A percentile compares a stretch with the other conserved stretches of the same genome.
phyloP scores from a whole-genome alignment of 768 basidiomycete genomes.

The Termitomyces sp. region DNA sequence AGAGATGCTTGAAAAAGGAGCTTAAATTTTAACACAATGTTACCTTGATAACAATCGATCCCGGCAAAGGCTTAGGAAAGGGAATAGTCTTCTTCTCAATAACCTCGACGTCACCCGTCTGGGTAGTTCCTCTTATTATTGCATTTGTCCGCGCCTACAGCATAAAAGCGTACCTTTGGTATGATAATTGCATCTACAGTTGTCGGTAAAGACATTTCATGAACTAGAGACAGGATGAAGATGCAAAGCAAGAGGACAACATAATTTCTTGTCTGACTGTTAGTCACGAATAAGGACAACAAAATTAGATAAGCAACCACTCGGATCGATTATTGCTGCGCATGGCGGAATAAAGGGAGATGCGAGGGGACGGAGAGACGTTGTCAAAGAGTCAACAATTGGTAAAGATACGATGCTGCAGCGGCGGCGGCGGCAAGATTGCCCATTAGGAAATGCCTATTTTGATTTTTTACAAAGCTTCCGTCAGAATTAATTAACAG shows the following conservation, averaged over 20 bases:
- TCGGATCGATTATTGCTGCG: background rate
- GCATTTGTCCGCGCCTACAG: background rate
- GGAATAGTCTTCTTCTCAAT: constrained; percentile 60
- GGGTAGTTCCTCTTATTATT: background rate
- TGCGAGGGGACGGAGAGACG: background rate
- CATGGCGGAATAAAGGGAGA: background rate
- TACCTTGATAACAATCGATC: constrained; percentile 50
- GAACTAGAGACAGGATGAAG: constrained; percentile 23
- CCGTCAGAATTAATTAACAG: background rate
- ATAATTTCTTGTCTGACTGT: background rate
- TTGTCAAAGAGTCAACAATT: background rate
- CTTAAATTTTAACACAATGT: background rate
- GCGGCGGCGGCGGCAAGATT: background rate
- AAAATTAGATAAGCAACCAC: background rate
- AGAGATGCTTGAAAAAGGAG: background rate
- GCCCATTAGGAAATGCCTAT: background rate
- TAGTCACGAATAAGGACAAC: background rate
- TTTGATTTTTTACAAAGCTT: background rate
- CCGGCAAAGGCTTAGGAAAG: constrained; percentile 56
- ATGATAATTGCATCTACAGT: constrained; percentile 71
- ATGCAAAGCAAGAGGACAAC: background rate
- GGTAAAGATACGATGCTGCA: background rate
- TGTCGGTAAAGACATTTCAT: constrained; percentile 46
- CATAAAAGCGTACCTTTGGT: constrained; percentile 30
- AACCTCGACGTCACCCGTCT: constrained; percentile 73